Percentiles rank a stretch among this genome's conserved stretches.
Evolutionary conservation across 495 filamentous ascomycete species (phyloP).

Genomic region (Penicillium malachiteum): DNA sequence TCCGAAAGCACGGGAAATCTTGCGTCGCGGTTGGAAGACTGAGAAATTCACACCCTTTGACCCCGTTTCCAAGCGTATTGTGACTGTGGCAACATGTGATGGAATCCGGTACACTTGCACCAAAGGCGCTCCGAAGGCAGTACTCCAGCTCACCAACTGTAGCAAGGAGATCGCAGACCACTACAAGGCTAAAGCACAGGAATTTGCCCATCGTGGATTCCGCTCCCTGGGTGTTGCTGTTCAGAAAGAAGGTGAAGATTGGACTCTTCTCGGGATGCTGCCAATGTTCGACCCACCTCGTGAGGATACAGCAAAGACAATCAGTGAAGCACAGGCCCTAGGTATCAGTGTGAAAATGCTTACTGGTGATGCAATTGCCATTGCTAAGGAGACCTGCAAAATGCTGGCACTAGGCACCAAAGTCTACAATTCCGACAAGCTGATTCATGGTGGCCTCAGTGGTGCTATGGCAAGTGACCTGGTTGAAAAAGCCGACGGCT

Average conservation of each 20-base stretch:
- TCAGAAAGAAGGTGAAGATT: slow-evolving; percentile 58
- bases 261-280: slow-evolving; percentile 68
- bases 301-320: slow-evolving; percentile 75
- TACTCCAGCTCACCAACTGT: slow-evolving; percentile 63
- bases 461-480: slow-evolving; percentile 69
- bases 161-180: slow-evolving; percentile 56
- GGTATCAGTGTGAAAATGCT: slow-evolving; percentile 76
- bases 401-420: slow-evolving; percentile 75
- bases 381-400: slow-evolving; percentile 76
- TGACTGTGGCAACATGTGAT: slow-evolving; percentile 58
- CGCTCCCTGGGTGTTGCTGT: slow-evolving; percentile 71
- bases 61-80: slow-evolving; percentile 73
- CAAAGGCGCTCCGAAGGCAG: slow-evolving; percentile 71
- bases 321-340: slow-evolving; percentile 67
- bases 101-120: slow-evolving; percentile 65
- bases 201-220: slow-evolving; percentile 74
- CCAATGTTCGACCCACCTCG: slow-evolving; percentile 75
- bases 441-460: slow-evolving; percentile 68
- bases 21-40: slow-evolving; percentile 65
- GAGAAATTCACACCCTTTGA: slow-evolving; percentile 72
- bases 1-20: slow-evolving; percentile 63
- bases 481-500: slow-evolving; percentile 71
- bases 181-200: slow-evolving; percentile 65
- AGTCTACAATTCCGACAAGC: slow-evolving; percentile 69
- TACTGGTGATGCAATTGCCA: slow-evolving; percentile 72